A percentile compares a stretch with the other conserved stretches of the same genome.
Conservation (phyloP, 139 green algal species). For the Coelastrella sp. region DNA sequence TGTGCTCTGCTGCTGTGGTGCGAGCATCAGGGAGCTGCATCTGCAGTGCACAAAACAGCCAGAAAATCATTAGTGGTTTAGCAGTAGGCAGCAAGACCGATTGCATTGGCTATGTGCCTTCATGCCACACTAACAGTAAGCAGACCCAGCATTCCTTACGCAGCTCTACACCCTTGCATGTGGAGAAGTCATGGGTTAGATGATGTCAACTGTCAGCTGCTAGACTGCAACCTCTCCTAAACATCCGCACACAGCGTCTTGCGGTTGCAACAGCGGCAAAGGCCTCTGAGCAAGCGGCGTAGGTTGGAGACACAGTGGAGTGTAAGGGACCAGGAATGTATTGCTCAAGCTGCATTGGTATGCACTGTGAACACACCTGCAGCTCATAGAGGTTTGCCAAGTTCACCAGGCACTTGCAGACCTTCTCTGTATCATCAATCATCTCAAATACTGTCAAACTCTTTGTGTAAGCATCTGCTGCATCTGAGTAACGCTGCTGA, state of each 20-base stretch:
- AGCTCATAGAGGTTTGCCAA: slow-evolving; percentile 65
- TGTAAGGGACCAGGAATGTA: too few relatives aligned
- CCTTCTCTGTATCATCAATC: slow-evolving; percentile 57
- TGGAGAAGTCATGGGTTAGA: too few relatives aligned
- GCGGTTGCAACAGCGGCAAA: background rate
- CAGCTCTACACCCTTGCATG: too few relatives aligned
- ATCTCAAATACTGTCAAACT: slow-evolving; percentile 52
- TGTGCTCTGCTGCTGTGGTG: slow-evolving; percentile 15
- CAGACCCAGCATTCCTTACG: too few relatives aligned
- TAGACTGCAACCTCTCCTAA: too few relatives aligned
- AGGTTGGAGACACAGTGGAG: too few relatives aligned
- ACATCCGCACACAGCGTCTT: too few relatives aligned
- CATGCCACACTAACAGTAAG: background rate
- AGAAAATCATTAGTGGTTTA: background rate
- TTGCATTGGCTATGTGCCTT: background rate
- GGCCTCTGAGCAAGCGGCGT: background rate
- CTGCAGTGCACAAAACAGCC: background rate
- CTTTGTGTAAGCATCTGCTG: slow-evolving; percentile 50
- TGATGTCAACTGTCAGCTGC: too few relatives aligned
- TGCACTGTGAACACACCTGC: slow-evolving; percentile 34
- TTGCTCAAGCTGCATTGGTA: too few relatives aligned
- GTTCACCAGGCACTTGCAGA: slow-evolving; percentile 60
- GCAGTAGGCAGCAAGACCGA: too few relatives aligned
- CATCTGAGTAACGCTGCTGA: slow-evolving; percentile 24
- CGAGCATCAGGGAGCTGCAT: background rate